phyloP scores from a whole-genome alignment of 169 alveolate genomes.

The Condylostoma magnum region DNA sequence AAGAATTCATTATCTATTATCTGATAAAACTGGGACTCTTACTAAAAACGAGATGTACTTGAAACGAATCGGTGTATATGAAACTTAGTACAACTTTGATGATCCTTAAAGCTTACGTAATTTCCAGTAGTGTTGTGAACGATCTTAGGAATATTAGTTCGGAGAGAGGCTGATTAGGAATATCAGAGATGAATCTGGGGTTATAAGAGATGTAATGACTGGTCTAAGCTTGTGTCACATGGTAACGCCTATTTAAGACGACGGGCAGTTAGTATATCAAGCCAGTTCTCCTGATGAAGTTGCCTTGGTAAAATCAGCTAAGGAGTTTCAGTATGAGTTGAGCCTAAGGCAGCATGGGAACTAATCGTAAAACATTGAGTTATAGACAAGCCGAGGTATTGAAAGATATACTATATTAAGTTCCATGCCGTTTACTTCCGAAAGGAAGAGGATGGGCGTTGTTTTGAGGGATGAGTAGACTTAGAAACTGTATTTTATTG shows the following conservation, averaged over 20 bases:
- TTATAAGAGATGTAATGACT: constrained; percentile 79
- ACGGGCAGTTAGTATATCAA: constrained; percentile 83
- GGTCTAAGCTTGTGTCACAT: constrained; percentile 91
- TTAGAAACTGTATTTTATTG: constrained; percentile 52
- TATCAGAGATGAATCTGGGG: constrained; percentile 30
- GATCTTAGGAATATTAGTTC: background rate
- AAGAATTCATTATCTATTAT: constrained; percentile 90
- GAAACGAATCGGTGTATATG: constrained; percentile 75
- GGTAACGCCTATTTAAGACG: constrained; percentile 86
- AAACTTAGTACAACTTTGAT: constrained; percentile 52
- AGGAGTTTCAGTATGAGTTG: constrained; percentile 21
- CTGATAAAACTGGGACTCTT: constrained; percentile 99
- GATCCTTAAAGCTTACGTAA: constrained; percentile 44
- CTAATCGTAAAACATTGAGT: constrained; percentile 73
- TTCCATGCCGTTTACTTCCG: constrained; percentile 96
- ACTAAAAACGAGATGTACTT: constrained; percentile 96
- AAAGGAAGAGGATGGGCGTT: constrained; percentile 98
- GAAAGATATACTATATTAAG: constrained; percentile 85
- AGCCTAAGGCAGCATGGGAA: background rate
- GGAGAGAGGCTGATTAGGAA: background rate
- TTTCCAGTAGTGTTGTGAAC: constrained; percentile 2
- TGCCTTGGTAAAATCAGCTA: constrained; percentile 45
- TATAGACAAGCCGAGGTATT: background rate
- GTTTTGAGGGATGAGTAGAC: constrained; percentile 79
- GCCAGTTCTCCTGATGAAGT: constrained; percentile 98